Evolutionary conservation across 2,329 filamentous ascomycete species (phyloP), one percentile per base, ranked within the genome.

Genomic region (Nemania diffusa): DNA sequence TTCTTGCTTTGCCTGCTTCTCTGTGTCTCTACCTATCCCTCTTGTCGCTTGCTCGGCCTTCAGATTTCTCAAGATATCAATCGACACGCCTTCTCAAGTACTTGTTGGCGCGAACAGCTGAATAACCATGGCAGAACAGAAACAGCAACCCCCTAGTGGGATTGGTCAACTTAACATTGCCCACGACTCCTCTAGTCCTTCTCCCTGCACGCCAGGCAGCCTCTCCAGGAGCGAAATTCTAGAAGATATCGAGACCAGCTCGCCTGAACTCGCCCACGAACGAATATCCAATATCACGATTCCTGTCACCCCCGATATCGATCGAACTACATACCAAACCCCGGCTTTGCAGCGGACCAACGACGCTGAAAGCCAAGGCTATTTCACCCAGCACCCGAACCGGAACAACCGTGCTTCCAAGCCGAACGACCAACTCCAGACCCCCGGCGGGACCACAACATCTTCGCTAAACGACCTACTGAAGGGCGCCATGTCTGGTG

Each of bases 291-390:
- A 79, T 66, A 79, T 71, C 40, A 71, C 74, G 26, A 75, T 82
- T 27, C 81, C 81, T n/a, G 81, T 82, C 20, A 82, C 81, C 4
- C 81, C 81, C 4, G 81, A 76, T 37, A 81, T 82, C 56, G 67
- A 72, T 27, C 65, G 71, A 44, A 69, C 74, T 9, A 77, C 78
- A 7, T 81, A 81, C 71, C 37, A 74, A 15, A 71, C 73, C 24
- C 65, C 62, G 2, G 60, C 66, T 17, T 71, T 64, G 58, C 68
- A 70, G 29, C 64, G 56, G 17, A 63, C 70, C 26, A 68, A 65
- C 42, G 70, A 73, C 56, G 44, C 57, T 5, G 61, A 73, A 15
- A 73, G 67, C 44, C 70, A 69, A 20, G 73, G 74, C 64, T 81
- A 80, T 71, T 81, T 81, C 57, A 74, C 73, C 40, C 64, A 69